Evolutionary conservation across 345 rosid species (phyloP).

Genomic region (Brassica juncea): DNA sequence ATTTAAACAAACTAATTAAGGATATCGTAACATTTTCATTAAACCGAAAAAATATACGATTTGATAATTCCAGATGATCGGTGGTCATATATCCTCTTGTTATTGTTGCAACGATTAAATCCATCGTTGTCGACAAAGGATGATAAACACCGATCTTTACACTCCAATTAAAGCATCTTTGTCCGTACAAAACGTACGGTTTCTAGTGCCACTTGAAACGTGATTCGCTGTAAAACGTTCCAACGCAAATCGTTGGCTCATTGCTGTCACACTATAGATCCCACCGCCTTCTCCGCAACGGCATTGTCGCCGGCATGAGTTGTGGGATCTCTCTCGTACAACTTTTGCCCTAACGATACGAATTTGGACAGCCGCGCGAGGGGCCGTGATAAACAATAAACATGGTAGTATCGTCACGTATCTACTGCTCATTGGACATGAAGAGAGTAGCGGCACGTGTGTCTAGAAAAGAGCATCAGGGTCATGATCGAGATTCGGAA

Average conservation of each 20-base stretch:
- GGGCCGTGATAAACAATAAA: background rate
- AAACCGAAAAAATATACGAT: background rate
- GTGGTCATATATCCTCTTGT: background rate
- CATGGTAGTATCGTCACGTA: background rate
- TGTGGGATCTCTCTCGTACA: background rate
- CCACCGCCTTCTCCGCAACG: background rate
- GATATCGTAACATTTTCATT: background rate
- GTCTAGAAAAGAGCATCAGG: background rate
- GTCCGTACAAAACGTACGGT: constrained; percentile 5
- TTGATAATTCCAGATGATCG: background rate
- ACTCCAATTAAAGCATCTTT: constrained; percentile 12
- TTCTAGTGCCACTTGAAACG: background rate
- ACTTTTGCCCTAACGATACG: background rate
- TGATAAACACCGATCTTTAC: constrained; percentile 1
- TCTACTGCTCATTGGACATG: background rate
- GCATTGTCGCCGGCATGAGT: background rate
- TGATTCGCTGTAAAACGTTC: background rate
- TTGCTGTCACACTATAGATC: background rate
- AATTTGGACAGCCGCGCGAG: background rate
- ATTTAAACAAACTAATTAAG: background rate
- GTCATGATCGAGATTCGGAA: background rate
- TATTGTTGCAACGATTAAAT: background rate
- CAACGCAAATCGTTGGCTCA: background rate
- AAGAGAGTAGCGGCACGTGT: background rate
- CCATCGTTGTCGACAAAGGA: constrained; percentile 4